Conservation (phyloP, 1,139 yeast species). For the Yamadazyma dushanensis region DNA sequence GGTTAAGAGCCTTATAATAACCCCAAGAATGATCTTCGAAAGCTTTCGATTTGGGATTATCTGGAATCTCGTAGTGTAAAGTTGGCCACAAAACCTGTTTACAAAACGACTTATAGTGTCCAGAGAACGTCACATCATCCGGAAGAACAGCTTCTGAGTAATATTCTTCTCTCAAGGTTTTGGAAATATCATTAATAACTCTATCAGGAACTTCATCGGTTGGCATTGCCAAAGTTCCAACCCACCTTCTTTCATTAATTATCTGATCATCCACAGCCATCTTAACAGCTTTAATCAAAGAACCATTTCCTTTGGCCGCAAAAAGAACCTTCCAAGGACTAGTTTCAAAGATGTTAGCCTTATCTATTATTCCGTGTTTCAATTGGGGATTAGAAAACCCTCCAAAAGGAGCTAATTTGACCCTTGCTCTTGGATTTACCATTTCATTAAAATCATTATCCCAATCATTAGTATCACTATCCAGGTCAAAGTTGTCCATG, state of each 20-base stretch:
- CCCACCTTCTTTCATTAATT: constrained; percentile 61
- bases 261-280: constrained; percentile 54
- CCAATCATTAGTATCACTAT: constrained; percentile 24
- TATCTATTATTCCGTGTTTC: constrained; percentile 42
- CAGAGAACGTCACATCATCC: constrained; percentile 77
- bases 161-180: constrained; percentile 45
- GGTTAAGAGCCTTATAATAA: constrained; percentile 74
- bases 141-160: constrained; percentile 69
- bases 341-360: constrained; percentile 59
- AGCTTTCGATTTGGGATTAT: constrained; percentile 89
- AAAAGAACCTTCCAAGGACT: constrained; percentile 77
- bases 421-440: constrained; percentile 28
- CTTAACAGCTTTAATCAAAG: constrained; percentile 81
- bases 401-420: constrained; percentile 66
- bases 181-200: constrained; percentile 52
- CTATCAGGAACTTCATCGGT: constrained; percentile 70
- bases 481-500: constrained; percentile 10
- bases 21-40: constrained; percentile 96
- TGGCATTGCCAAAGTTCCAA: constrained; percentile 90
- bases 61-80: constrained; percentile 94
- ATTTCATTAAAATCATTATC: constrained; percentile 29
- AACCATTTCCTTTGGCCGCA: constrained; percentile 82
- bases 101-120: constrained; percentile 87
- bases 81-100: constrained; percentile 97
- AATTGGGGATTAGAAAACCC: constrained; percentile 65